Evolutionary conservation across 2,329 filamentous ascomycete genomes (phyloP), one percentile per base, ranked within the genome.

Genomic region (Immersiporthe knoxdaviesiana): DNA sequence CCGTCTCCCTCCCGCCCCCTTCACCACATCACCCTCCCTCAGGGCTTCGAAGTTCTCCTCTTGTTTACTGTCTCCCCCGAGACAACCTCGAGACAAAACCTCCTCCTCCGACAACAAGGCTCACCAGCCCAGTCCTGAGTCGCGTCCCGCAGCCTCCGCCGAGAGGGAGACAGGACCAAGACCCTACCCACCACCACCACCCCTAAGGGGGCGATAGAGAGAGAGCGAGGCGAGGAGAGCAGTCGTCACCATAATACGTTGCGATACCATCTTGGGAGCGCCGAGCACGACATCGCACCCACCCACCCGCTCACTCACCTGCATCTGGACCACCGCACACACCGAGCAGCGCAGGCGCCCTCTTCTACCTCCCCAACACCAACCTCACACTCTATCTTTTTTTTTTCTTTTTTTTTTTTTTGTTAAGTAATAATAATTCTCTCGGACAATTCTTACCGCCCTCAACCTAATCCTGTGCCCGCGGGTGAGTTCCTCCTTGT

Each of bases 271-370:
- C 30, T 21, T 59, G n/a, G 50, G 50, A 27, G 52, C 24, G 14
- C 52, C 24, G 24, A 59, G 56, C 56, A 59, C 56, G 56, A 59
- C 56, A 59, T 59, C 32, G 52, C 52, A 27, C 24, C 52, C 52
- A 21, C 52, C 27, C 27, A n/a, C 41, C 16, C 52, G 14, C 30
- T 32, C 56, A 37, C 10, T 24, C 59, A 61, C n/a, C 35, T 44
- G n/a, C 37, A 24, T 62, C 44, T 37, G 32, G 32, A 21, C 21
- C 58, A 39, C 32, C 44, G 44, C 44, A 47, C 21, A 21, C 59
- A 62, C 59, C 37, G 37, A 62, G 37, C 59, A 41, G 59, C 59
- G 59, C 37, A 10, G 59, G 59, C 59, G 37, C 59, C n/a, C 59
- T 62, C 32, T 32, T 59, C 5, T 37, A 21, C 11, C 56, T 37